phyloP scores from a whole-genome alignment of 2,329 filamentous ascomycete species.

The Ophiostoma perfectum region DNA sequence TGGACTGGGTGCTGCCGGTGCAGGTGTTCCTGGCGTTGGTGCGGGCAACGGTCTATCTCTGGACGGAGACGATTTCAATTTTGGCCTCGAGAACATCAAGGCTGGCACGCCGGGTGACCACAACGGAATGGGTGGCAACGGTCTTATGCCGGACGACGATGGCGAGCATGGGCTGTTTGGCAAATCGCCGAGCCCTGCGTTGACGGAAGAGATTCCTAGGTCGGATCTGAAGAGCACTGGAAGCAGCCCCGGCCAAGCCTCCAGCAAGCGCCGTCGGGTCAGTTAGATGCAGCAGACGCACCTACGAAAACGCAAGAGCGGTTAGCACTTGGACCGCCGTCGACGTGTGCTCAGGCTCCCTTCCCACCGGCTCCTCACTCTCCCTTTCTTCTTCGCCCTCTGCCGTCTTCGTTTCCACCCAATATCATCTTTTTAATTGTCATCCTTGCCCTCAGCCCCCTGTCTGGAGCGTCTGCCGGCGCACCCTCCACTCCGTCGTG shows the following conservation, averaged over 20 bases:
- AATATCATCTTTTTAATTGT: not conserved
- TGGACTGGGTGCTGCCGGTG: not conserved
- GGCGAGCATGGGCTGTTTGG: slow-evolving; percentile 18
- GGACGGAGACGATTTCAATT: slow-evolving; percentile 16
- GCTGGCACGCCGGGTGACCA: not conserved
- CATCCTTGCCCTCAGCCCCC: not conserved
- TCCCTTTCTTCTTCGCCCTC: not conserved
- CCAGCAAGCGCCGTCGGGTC: slow-evolving; percentile 19
- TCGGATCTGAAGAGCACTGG: slow-evolving; percentile 14
- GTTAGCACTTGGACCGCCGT: too few species aligned
- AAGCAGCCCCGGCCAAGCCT: slow-evolving; percentile 13
- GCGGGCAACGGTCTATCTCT: not conserved
- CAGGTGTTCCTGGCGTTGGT: not conserved
- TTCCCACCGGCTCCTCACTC: not conserved
- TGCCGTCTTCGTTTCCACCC: not conserved
- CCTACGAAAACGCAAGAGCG: too few species aligned
- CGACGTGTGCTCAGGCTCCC: too few species aligned
- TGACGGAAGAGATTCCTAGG: slow-evolving; percentile 20
- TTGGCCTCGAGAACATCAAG: slow-evolving; percentile 8
- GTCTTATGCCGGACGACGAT: slow-evolving; percentile 11
- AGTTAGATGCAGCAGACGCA: not conserved
- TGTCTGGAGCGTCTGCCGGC: not conserved
- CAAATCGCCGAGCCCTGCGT: slow-evolving; percentile 19
- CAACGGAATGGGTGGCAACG: not conserved
- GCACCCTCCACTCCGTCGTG: not conserved